These are phyloP conservation scores for Ogataea hybrid DNA, from an alignment of 1,139 yeast genomes.

Conservation along the genomic window DNA sequence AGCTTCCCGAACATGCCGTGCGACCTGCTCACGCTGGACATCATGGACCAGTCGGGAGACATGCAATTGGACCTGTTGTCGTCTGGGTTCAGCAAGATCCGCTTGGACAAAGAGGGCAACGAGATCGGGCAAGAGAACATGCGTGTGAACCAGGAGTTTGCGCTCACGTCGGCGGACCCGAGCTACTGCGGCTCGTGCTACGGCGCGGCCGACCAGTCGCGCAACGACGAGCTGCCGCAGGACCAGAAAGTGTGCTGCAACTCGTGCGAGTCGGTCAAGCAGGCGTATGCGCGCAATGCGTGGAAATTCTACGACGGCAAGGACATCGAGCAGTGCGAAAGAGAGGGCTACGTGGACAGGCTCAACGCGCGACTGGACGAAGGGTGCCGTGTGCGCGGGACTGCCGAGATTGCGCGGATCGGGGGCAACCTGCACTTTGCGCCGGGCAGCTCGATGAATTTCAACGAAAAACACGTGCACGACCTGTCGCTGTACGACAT, in stretches of 20 bases:
- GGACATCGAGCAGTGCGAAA: slow-evolving; percentile 85
- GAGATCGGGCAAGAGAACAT: slow-evolving; percentile 38
- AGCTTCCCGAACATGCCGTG: slow-evolving; percentile 86
- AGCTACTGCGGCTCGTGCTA: slow-evolving; percentile 86
- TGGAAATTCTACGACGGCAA: slow-evolving; percentile 94
- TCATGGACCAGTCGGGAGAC: slow-evolving; percentile 87
- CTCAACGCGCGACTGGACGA: slow-evolving; percentile 62
- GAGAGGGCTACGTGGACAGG: slow-evolving; percentile 72
- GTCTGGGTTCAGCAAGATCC: slow-evolving; percentile 68
- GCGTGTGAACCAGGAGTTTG: slow-evolving; percentile 27
- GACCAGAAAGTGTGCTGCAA: slow-evolving; percentile 68
- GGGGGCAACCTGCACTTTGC: slow-evolving; percentile 94
- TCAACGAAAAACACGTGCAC: slow-evolving; percentile 67
- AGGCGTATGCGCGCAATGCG: slow-evolving; percentile 70
- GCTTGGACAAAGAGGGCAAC: slow-evolving; percentile 51
- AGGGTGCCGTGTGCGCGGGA: slow-evolving; percentile 87
- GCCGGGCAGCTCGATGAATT: slow-evolving; percentile 73
- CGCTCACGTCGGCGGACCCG: slow-evolving; percentile 24
- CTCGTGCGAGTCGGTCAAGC: slow-evolving; percentile 75
- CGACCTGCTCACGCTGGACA: slow-evolving; percentile 58
- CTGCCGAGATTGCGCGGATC: slow-evolving; percentile 76
- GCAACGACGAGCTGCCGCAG: slow-evolving; percentile 41
- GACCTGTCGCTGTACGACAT: slow-evolving; percentile 72
- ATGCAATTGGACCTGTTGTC: slow-evolving; percentile 67
- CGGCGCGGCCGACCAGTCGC: slow-evolving; percentile 70